Evolutionary conservation across 805 yeast genomes (phyloP).

Genomic region (Schwanniomyces polymorphus): DNA sequence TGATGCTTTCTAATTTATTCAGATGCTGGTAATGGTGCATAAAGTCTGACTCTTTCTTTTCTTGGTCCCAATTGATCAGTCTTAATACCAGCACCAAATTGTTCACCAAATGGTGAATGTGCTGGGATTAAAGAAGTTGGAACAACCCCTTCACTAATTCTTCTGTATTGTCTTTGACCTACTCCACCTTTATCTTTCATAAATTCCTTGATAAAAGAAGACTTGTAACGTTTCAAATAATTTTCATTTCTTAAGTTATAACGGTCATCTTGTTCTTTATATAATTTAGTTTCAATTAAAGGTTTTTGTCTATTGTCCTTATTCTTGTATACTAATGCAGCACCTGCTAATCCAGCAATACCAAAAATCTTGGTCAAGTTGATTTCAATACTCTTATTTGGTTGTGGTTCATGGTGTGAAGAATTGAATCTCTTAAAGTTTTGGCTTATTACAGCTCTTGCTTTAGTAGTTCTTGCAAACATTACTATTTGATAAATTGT

Average conservation of each 20-base stretch:
- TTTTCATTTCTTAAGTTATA: constrained; percentile 34
- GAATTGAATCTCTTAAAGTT: constrained; percentile 20
- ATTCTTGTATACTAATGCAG: constrained; percentile 32
- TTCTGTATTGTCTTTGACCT: constrained; percentile 42
- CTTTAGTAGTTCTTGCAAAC: constrained; percentile 9
- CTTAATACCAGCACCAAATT: constrained; percentile 46
- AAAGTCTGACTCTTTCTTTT: constrained; percentile 39
- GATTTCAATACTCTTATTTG: constrained; percentile 32
- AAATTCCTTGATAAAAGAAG: constrained; percentile 41
- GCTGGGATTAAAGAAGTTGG: constrained; percentile 37
- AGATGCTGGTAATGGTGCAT: constrained; percentile 29
- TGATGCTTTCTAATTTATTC: neutral
- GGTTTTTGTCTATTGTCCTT: constrained; percentile 33
- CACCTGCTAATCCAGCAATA: constrained; percentile 40
- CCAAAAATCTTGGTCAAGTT: constrained; percentile 42
- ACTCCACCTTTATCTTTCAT: constrained; percentile 47
- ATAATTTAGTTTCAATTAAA: constrained; percentile 35
- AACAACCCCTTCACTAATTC: constrained; percentile 27
- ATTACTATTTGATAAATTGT: constrained; percentile 2
- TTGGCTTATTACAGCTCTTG: constrained; percentile 6
- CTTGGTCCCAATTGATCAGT: constrained; percentile 45
- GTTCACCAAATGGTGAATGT: constrained; percentile 40
- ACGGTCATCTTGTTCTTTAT: constrained; percentile 34
- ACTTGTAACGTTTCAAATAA: constrained; percentile 37
- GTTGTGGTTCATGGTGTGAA: constrained; percentile 15